These are phyloP conservation scores for Apophysomyces variabilis DNA, from an alignment of 371 early-diverging fungal genomes.

Conservation along the genomic window DNA sequence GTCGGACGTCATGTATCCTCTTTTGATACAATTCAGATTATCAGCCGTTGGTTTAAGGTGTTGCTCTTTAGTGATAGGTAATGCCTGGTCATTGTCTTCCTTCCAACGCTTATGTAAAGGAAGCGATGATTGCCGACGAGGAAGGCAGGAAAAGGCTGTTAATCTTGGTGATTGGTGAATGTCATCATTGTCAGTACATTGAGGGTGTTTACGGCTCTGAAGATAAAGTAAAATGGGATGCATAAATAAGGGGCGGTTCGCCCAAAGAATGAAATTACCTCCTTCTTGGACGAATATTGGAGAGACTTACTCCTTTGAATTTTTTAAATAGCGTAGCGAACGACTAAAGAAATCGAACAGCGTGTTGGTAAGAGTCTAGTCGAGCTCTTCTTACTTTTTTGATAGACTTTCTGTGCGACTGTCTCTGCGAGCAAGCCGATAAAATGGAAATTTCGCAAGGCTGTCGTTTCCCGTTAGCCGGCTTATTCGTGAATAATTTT, in stretches of 20 bases:
- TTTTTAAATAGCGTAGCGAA: background rate
- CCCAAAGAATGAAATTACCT: constrained; percentile 2
- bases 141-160: background rate
- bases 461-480: background rate
- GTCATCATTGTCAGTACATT: background rate
- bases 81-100: background rate
- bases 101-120: background rate
- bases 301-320: constrained; percentile 12
- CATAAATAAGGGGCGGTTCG: constrained; percentile 8
- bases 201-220: background rate
- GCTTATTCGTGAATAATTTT: background rate
- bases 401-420: background rate
- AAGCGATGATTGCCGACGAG: background rate
- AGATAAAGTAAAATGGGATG: background rate
- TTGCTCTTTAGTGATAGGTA: background rate
- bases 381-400: constrained; percentile 7
- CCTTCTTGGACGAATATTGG: constrained; percentile 10
- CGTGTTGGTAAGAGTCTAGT: background rate
- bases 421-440: background rate
- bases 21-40: background rate
- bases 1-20: background rate
- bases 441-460: background rate
- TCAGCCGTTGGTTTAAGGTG: background rate
- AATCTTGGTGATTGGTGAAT: background rate
- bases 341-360: constrained; percentile 3